Percentiles rank a stretch among this genome's conserved stretches.
phyloP scores from a whole-genome alignment of 345 rosid genomes.

The Microcos paniculata region DNA sequence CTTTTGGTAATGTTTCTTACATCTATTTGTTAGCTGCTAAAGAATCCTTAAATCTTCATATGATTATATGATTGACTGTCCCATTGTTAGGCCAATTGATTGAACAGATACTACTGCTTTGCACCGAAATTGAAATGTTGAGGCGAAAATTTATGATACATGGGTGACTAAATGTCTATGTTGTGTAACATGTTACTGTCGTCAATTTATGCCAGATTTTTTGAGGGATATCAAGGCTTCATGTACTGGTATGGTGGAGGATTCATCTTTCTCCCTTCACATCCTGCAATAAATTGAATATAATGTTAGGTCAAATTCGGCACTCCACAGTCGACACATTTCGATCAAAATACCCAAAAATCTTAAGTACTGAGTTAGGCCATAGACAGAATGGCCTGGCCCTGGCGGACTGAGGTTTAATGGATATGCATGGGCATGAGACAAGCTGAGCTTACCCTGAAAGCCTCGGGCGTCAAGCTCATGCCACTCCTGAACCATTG shows the following conservation, averaged over 20 bases:
- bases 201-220: neutral
- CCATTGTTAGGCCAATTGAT: too few relatives aligned
- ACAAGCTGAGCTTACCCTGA: slow-evolving; percentile 18
- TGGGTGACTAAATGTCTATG: neutral
- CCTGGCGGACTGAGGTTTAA: too few relatives aligned
- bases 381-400: neutral
- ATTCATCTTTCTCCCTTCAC: slow-evolving; percentile 33
- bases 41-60: too few relatives aligned
- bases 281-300: slow-evolving; percentile 22
- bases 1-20: too few relatives aligned
- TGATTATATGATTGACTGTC: too few relatives aligned
- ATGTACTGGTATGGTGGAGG: slow-evolving; percentile 44
- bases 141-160: neutral
- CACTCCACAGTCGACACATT: neutral
- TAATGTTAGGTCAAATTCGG: neutral
- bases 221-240: slow-evolving; percentile 25
- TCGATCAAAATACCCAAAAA: neutral
- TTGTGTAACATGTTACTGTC: neutral
- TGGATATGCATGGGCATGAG: too few relatives aligned
- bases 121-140: neutral
- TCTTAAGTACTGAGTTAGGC: too few relatives aligned
- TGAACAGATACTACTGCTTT: neutral
- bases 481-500: slow-evolving; percentile 37
- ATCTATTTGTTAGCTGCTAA: neutral
- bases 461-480: slow-evolving; percentile 31